A percentile compares a stretch with the other conserved stretches of the same genome.
Evolutionary conservation across 345 rosid genomes (phyloP).

Genomic region (Lumnitzera racemosa): DNA sequence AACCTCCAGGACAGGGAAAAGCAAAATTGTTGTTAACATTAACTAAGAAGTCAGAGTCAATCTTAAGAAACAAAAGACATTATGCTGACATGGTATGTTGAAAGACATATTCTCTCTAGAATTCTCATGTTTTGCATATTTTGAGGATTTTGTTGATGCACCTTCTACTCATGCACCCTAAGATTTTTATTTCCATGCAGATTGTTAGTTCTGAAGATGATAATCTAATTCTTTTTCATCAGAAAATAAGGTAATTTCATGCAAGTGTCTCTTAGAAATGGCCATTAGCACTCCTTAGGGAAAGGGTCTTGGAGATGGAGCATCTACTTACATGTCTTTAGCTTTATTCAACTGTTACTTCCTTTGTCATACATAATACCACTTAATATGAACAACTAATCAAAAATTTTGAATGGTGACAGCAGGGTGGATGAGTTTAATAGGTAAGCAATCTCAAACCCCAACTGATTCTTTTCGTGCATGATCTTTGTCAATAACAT

Average conservation of each 20-base stretch:
- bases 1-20: slow-evolving; percentile 49
- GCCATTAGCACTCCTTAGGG: slow-evolving; percentile 7
- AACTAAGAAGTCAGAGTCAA: slow-evolving; percentile 58
- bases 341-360: not conserved
- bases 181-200: slow-evolving; percentile 29
- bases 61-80: slow-evolving; percentile 57
- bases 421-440: slow-evolving; percentile 88
- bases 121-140: slow-evolving; percentile 3
- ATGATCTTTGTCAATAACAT: too few species aligned
- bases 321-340: not conserved
- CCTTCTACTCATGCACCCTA: too few species aligned
- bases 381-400: slow-evolving; percentile 8
- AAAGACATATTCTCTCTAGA: not conserved
- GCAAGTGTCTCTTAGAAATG: not conserved
- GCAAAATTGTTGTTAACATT: slow-evolving; percentile 55
- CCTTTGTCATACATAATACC: slow-evolving; percentile 9
- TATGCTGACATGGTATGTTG: slow-evolving; percentile 85
- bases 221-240: slow-evolving; percentile 71
- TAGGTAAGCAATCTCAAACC: slow-evolving; percentile 47
- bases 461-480: not conserved
- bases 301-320: not conserved
- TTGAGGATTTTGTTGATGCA: too few species aligned
- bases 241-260: slow-evolving; percentile 72
- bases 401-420: slow-evolving; percentile 24
- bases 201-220: slow-evolving; percentile 90